Evolutionary conservation across 2,329 filamentous ascomycete genomes (phyloP), one percentile per base, ranked within the genome.

Genomic region (Aspergillus sclerotialis): DNA sequence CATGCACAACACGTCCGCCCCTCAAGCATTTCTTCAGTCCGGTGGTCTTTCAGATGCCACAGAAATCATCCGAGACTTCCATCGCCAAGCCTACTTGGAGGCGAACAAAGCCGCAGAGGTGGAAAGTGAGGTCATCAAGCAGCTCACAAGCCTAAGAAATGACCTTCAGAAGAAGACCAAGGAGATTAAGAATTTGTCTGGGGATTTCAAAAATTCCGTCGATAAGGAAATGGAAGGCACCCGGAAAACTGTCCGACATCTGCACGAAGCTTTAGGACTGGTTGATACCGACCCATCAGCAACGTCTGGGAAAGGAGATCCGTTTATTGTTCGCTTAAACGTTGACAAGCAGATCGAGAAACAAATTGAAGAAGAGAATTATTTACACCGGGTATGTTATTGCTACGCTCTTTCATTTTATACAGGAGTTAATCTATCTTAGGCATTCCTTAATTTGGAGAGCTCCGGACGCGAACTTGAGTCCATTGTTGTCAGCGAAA

Each of bases 121-220:
- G 37, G 87, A 96, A 57, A 80, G 81, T 42, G 90, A 96, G 54
- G 88, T 98, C 30, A 87, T 96, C 44, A 71, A 85, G 32, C 88
- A 90, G 33, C 70, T 98, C 36, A 87, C 82, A 2, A 88, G 88
- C 1, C 68, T 98, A 35, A 73, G 92, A 38, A 89, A 80, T 52
- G 92, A 98, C 60, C 70, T 98, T 12, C 83, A 84, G 42, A 87
- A 93, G 59, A 98, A 98, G 68, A 94, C 94, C 61, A 98, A 96
- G 63, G 92, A 98, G 64, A 98, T 98, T 67, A 94, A 94, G 66
- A 82, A 80, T 46, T 69, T 98, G 11, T 84, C 87, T 5, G 84
- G 88, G 11, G 92, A 98, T 60, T 98, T 98, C 66, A 94, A 94
- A 65, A 98, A 94, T 57, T 84, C 82, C 0, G 88, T 98, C 7